Evolutionary conservation across 169 alveolate genomes (phyloP).

Genomic region (Amoebophrya sp.): DNA sequence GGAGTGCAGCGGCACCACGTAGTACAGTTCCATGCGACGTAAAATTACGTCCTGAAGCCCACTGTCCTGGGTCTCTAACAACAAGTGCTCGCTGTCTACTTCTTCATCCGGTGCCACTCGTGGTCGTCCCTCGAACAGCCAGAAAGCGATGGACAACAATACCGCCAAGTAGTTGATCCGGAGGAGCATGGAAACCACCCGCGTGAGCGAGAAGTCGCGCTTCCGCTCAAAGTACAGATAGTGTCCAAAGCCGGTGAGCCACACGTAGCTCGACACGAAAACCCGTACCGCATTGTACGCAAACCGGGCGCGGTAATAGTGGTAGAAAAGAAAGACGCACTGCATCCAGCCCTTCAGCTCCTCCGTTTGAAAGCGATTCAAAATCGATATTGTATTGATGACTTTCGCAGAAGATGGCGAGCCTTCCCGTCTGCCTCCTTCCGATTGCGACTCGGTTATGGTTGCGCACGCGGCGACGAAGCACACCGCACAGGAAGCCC

Average conservation of each 20-base stretch:
- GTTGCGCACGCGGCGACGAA: too few relatives aligned
- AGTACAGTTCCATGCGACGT: not conserved
- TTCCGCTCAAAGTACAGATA: conserved; percentile 6
- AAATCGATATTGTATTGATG: too few relatives aligned
- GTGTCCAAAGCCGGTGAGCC: conserved; percentile 17
- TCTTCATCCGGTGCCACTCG: not conserved
- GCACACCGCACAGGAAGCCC: too few relatives aligned
- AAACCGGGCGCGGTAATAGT: conserved; percentile 12
- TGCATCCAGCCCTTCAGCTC: conserved; percentile 21
- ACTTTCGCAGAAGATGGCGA: too few relatives aligned
- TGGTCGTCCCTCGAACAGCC: too few relatives aligned
- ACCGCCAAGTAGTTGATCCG: not conserved
- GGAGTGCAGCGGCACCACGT: conserved; percentile 21
- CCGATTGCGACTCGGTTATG: too few relatives aligned
- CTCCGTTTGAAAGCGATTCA: too few relatives aligned
- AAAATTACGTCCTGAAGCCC: too few relatives aligned
- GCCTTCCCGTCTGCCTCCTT: too few relatives aligned
- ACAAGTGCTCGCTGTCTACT: too few relatives aligned
- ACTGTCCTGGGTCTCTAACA: too few relatives aligned
- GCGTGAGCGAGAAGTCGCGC: not conserved
- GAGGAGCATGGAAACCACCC: not conserved
- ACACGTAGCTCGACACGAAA: conserved; percentile 12
- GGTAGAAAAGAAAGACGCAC: conserved; percentile 11
- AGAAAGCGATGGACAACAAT: not conserved
- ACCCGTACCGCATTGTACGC: conserved; percentile 12